Conservation (phyloP, 2,329 filamentous ascomycete genomes). For the Coniosporium tulheliwenetii region DNA sequence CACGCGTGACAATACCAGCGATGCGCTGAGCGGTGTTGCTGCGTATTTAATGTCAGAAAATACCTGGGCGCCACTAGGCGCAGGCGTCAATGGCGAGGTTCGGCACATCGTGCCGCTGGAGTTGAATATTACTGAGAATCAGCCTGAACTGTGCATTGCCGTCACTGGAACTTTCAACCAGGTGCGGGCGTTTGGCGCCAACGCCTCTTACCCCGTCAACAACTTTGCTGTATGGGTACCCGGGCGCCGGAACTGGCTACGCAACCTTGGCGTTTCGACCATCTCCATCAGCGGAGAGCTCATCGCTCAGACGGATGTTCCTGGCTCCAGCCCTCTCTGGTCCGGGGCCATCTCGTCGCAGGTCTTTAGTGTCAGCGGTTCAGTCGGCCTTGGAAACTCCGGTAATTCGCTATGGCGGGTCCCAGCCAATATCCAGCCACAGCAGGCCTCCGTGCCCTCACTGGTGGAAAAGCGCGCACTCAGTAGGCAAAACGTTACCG, state of each 20-base stretch:
- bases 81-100: conserved; percentile 71
- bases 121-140: conserved; percentile 58
- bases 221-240: conserved; percentile 91
- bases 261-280: conserved; percentile 50
- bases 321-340: conserved; percentile 51
- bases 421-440: conserved; percentile 35
- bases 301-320: conserved; percentile 51
- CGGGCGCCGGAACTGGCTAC: conserved; percentile 71
- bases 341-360: conserved; percentile 72
- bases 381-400: conserved; percentile 43
- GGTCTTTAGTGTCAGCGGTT: conserved; percentile 56
- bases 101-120: conserved; percentile 57
- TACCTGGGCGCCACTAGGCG: conserved; percentile 64
- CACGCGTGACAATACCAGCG: conserved; percentile 43
- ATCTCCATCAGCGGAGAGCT: conserved; percentile 59
- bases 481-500: conserved; percentile 34
- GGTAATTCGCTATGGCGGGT: conserved; percentile 25
- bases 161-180: conserved; percentile 67
- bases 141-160: conserved; percentile 58
- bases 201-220: conserved; percentile 43
- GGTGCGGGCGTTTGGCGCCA: conserved; percentile 52
- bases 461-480: conserved; percentile 28
- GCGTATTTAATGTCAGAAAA: conserved; percentile 55
- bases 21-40: conserved; percentile 61
- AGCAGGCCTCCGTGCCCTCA: conserved; percentile 8